Base-by-base conservation (phyloP, 352 stramenopile species). In the Peronospora belbahrii region DNA sequence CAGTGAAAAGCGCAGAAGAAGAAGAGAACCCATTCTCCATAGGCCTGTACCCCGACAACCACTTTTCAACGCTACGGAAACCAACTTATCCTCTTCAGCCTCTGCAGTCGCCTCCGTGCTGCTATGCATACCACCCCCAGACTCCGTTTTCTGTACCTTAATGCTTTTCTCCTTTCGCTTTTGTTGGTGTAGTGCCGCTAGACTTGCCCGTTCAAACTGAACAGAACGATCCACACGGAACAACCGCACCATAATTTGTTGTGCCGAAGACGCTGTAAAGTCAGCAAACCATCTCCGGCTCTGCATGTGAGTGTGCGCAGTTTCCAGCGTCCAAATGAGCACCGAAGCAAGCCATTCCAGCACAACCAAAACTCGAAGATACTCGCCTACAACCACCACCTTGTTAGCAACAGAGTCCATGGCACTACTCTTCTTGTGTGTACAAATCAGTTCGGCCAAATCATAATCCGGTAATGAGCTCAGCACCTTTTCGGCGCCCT, bases 1-100 rank as follows among this genome's bases (percentile, higher is more conserved):
- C 6, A 88, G 36, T 8, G 72, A 75, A 56, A 92, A 94, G 15
- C 82, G 82, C 14, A 94, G 56, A 30, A 92, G 53, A 9, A 94
- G 50, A 10, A 94, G 35, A 11, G 78, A 89, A 4, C 75, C 78
- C 39, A 92, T 56, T 63, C 91, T 90, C 78, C 80, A 92, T n/a
- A 91, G 20, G 4, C 68, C 67, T 18, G 56, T 58, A 33, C 38
- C 25, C 11, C 31, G 28, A 32, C n/a, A 22, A 37, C n/a, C 30
- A 34, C 28, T 32, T 33, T 53, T 50, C 0, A 34, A 11, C 10
- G 36, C 9, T 10, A 9, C 4, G 35, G 44, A 23, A 42, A 33
- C 24, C 18, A 32, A 13, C 19, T 42, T 54, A 33, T 37, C 42
- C 14, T 19, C 48, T 40, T 10, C 8, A 33, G 18, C 44, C 30